Base-by-base conservation (phyloP, 2,329 filamentous ascomycete species). In the Sporothrix schenckii region DNA sequence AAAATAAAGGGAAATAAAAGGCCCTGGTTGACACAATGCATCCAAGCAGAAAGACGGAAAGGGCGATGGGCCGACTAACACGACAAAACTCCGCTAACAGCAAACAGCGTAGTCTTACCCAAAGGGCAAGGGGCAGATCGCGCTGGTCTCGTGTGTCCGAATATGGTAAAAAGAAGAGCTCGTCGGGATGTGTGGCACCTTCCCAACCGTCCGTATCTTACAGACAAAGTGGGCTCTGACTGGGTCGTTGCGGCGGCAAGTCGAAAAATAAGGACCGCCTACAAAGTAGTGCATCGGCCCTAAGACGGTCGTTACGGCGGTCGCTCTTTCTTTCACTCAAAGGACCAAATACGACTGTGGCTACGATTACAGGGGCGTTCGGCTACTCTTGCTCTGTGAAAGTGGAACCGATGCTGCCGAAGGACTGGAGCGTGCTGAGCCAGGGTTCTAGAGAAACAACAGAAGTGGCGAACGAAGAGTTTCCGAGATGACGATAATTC, bases 391-490 rank as follows among this genome's bases (percentile, higher is more conserved):
- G 49, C 27, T 68, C 24, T 30, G 44, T 16, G 21, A 3, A 47
- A 50, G 66, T 60, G 66, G 66, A 60, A 68, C 66, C 66, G 66
- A 68, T 53, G 66, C 66, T 68, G 41, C 53, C 34, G 13, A 41
- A 34, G 41, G 56, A 19, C 24, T 16, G 5, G 53, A 7, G 2
- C 56, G 21, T 27, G 53, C 53, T 56, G 53, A 19, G 19, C 27
- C 27, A 30, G 27, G 27, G 27, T 30, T 2, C 54, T 21, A 16
- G 34, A 19, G 30, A 41, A n/a, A 60, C 54, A 10, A 1, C 47
- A 24, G 27, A 30, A 30, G 27, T 14, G 10, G 24, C 56, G 9
- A 27, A 3, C 27, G 27, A 30, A 30, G 11, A 60, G 54, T 39
- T n/a, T 30, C 27, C 27, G 27, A 19, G 9, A 58, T 39, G 54